Evolutionary conservation across 1,284 basidiomycete genomes (phyloP).

Genomic region (Leccinum pachyderme): DNA sequence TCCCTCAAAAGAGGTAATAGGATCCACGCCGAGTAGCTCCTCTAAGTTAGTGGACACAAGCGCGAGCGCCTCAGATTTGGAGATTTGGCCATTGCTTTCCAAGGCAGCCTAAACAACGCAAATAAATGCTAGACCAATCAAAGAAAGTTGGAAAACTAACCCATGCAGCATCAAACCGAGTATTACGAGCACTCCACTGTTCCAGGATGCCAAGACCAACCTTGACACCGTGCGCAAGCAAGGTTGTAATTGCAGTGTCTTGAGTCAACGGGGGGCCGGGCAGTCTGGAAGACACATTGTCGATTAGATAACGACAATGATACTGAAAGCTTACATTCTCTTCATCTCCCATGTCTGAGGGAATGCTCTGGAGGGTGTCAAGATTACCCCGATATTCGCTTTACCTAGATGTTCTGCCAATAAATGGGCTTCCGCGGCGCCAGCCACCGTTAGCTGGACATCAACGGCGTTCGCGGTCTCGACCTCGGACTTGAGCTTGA

Average conservation of each 20-base stretch:
- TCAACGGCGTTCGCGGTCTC: conserved; percentile 41
- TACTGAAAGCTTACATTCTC: conserved; percentile 41
- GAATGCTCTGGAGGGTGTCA: conserved; percentile 60
- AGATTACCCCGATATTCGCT: conserved; percentile 73
- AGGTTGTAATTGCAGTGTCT: conserved; percentile 59
- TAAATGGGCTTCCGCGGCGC: conserved; percentile 74
- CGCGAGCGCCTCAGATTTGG: conserved; percentile 30
- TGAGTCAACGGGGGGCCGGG: conserved; percentile 76
- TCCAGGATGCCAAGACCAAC: conserved; percentile 65
- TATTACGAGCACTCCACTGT: conserved; percentile 58
- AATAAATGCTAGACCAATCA: neutral
- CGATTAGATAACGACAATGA: neutral
- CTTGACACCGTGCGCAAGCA: conserved; percentile 67
- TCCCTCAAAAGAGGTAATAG: conserved; percentile 21
- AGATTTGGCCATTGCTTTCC: conserved; percentile 24
- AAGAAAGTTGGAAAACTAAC: conserved; percentile 7
- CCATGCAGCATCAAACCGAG: conserved; percentile 51
- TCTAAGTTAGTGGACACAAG: conserved; percentile 42
- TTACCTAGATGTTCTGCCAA: conserved; percentile 73
- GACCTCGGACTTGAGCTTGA: conserved; percentile 76
- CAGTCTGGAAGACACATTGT: conserved; percentile 36
- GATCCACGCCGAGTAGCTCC: conserved; percentile 49
- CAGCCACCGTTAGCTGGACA: conserved; percentile 61
- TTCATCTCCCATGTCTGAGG: conserved; percentile 56
- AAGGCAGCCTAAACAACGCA: conserved; percentile 20